phyloP scores from a whole-genome alignment of 2,329 filamentous ascomycete species.

The Pestalotiopsis sp. region DNA sequence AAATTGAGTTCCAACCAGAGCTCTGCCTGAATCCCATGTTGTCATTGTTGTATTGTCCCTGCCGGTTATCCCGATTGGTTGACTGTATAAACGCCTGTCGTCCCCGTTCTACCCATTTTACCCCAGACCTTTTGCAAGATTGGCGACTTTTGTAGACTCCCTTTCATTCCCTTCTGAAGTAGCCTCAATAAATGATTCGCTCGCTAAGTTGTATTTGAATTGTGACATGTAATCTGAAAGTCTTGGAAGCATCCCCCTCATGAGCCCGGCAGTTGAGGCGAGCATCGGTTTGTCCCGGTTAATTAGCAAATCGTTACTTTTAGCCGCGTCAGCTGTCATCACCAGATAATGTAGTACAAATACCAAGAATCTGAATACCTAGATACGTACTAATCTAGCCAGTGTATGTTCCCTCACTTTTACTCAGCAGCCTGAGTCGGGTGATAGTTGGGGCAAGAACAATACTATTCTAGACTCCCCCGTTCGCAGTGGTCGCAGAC shows the following conservation, averaged over 20 bases:
- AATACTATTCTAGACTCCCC: no score
- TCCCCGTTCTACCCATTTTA: not conserved
- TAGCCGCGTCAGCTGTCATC: not conserved
- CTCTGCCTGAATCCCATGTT: not conserved
- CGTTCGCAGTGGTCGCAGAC: no score
- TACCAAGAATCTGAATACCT: no score
- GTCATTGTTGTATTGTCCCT: not conserved
- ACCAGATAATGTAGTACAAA: no score
- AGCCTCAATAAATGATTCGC: slow-evolving; percentile 12
- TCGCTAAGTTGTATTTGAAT: slow-evolving; percentile 16
- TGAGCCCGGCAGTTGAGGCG: not conserved
- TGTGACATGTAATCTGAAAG: not conserved
- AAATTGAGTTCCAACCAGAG: not conserved
- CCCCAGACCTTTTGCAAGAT: slow-evolving; percentile 17
- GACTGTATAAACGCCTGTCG: not conserved
- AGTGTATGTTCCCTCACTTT: no score
- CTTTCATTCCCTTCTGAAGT: slow-evolving; percentile 15
- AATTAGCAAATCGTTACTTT: not conserved
- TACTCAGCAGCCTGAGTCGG: no score
- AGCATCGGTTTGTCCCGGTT: not conserved
- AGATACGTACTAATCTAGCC: no score
- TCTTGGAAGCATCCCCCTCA: not conserved
- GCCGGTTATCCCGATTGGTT: not conserved
- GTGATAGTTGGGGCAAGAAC: no score
- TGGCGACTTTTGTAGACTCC: slow-evolving; percentile 21